Evolutionary conservation across 768 basidiomycete genomes (phyloP).

Genomic region (Boletus pseudo-olivaceus): DNA sequence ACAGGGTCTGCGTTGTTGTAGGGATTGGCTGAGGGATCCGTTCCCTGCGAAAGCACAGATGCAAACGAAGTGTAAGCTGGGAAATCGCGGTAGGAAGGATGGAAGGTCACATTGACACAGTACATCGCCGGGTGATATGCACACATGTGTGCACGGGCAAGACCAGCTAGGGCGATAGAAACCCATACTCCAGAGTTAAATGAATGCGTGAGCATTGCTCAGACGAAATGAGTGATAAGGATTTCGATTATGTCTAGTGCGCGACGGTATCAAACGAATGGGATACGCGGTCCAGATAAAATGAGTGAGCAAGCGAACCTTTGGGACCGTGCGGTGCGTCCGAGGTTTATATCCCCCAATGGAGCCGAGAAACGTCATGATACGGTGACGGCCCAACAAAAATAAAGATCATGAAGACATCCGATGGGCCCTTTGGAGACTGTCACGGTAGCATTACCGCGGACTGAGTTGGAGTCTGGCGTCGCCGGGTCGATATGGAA

Average conservation of each 20-base stretch:
- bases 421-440: no score
- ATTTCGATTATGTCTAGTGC: no score
- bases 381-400: no score
- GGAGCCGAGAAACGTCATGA: background rate
- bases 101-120: conserved; percentile 2
- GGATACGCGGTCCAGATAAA: no score
- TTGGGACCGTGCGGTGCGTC: background rate
- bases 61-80: background rate
- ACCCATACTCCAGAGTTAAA: background rate
- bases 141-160: conserved; percentile 5
- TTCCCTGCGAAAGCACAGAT: conserved; percentile 3
- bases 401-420: no score
- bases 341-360: conserved; percentile 4
- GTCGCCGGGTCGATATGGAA: no score
- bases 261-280: no score
- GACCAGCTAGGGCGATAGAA: conserved; percentile 8
- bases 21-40: background rate
- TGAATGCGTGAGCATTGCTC: conserved; percentile 1
- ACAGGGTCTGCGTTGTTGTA: background rate
- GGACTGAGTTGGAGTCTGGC: no score
- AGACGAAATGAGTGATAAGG: background rate
- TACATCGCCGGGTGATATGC: background rate
- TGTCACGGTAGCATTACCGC: no score
- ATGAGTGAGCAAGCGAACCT: background rate
- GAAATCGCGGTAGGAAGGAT: background rate